phyloP scores from a whole-genome alignment of 768 basidiomycete species.

The Roridomyces roridus region DNA sequence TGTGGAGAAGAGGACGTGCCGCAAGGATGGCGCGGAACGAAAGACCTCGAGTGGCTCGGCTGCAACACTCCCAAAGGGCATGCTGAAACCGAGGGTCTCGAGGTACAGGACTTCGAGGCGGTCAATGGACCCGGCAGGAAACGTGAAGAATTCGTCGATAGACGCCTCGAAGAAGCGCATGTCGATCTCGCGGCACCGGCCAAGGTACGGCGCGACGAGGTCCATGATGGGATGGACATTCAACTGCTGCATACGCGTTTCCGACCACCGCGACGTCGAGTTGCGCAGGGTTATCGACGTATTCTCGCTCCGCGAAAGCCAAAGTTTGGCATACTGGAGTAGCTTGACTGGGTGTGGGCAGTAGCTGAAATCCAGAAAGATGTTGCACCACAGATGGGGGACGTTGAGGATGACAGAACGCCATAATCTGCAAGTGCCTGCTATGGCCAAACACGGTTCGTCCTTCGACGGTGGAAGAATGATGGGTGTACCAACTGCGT shows the following conservation, averaged over 20 bases:
- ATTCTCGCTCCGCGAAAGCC: conserved; percentile 21
- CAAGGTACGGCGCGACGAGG: conserved; percentile 18
- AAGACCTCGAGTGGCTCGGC: conserved; percentile 21
- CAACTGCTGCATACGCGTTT: conserved; percentile 1
- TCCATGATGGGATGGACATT: conserved; percentile 16
- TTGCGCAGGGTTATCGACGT: conserved; percentile 23
- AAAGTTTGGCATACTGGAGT: conserved; percentile 18
- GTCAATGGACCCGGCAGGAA: conserved; percentile 20
- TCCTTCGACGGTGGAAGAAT: conserved; percentile 21
- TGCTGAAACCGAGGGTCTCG: conserved; percentile 23
- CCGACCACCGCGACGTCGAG: conserved; percentile 20
- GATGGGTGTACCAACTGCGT: conserved; percentile 18
- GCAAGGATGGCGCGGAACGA: conserved; percentile 21
- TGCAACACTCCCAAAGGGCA: conserved; percentile 10
- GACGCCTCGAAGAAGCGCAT: conserved; percentile 24
- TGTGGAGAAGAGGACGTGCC: conserved; percentile 25
- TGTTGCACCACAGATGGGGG: conserved; percentile 22
- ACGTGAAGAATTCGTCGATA: conserved; percentile 24
- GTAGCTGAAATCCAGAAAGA: conserved; percentile 23
- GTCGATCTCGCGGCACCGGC: conserved; percentile 26
- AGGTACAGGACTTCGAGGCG: conserved; percentile 25
- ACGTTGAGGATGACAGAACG: conserved; percentile 12
- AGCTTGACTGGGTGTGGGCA: conserved; percentile 13
- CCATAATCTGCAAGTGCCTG: conserved; percentile 21
- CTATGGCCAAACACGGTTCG: conserved; percentile 18